Base-by-base conservation (phyloP, 1,284 basidiomycete species). In the Apiotrichum sp. region DNA sequence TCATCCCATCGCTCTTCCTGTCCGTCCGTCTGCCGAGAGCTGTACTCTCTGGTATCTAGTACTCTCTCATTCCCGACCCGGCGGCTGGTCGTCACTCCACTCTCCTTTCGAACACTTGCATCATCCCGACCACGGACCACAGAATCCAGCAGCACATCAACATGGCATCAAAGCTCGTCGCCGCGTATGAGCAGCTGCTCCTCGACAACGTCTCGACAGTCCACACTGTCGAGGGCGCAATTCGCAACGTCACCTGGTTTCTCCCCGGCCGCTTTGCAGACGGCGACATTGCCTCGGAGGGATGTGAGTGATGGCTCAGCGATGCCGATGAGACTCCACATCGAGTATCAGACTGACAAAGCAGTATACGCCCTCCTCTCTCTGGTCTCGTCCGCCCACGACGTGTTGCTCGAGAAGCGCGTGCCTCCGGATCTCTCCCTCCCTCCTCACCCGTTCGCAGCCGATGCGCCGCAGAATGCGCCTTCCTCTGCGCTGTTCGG, bases 241-340 rank as follows among this genome's bases (percentile, higher is more conserved):
- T 97, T 62, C 82, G 91, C 57, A 93, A 89, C 58, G 78, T 96
- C 63, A 93, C 91, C 40, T 97, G 92, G 89, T 86, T 97, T 65
- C 80, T 97, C 31, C 93, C 93, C 22, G 93, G 93, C 62, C 83
- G 93, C 60, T 97, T 97, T 82, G 91, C 92, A 73, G 93, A 97
- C 81, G 90, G 93, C 53, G 93, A 97, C 74, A 80, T 97, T 57
- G 89, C 87, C 55, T 91, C 88, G 39, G 92, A 93, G 82, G 84
- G 87, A 70, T 79, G 91, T 93, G 66, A 83, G 90, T 41, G 31
- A 35, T 3, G 29, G n/a, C n/a, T n/a, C n/a, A n/a, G n/a, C n/a
- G n/a, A n/a, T n/a, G n/a, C n/a, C n/a, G n/a, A n/a, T n/a, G 35
- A n/a, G n/a, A n/a, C n/a, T n/a, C n/a, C 13, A 47, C 35, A 11